Evolutionary conservation across 2,329 filamentous ascomycete genomes (phyloP), one percentile per base, ranked within the genome.

Genomic region (Fonsecaea multimorphosa): DNA sequence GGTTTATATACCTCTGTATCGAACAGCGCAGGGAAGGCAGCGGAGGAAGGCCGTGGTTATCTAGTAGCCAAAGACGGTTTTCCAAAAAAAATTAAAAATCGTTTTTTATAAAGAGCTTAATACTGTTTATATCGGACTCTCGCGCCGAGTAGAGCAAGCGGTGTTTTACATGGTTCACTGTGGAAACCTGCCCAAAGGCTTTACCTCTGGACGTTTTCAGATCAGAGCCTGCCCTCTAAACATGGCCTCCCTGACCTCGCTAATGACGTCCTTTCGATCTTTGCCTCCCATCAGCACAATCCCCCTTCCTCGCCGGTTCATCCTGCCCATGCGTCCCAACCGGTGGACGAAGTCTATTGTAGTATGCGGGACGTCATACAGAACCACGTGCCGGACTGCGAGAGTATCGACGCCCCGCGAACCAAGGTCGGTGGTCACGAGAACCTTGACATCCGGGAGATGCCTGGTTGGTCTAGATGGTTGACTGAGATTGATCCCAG

Each of bases 301-400:
- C 22, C 93, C 95, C 63, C 93, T 85, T 16, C 95, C 95, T 76
- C 95, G 86, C 68, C 93, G 86, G 2, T 93, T 93, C 92, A 98
- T 98, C 36, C 95, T 87, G 0, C 95, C 95, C 1, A 95, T 92
- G 64, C 95, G 86, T 16, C 95, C 95, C 3, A 98, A 86, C 16
- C 96, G 90, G 78, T 99, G 96, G 74, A 99, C 97, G 74, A 99
- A 99, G 78, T 99, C 96, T 66, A 99, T 96, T 0, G 93, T 96
- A 0, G 92, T 96, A 76, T 98, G 94, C 3, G 95, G 95, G n/a
- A 99, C 94, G 76, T 99, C 93, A 77, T 97, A 98, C 29, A 99
- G 81, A 61, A 99, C 89, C 59, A 99, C 95, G 71, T 96, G 92
- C 64, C 91, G 86, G 19, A 98, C 94, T 19, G 92, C 90, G 32